These are phyloP conservation scores for Mycena amicta DNA, from an alignment of 768 basidiomycete genomes.

Conservation along the genomic window DNA sequence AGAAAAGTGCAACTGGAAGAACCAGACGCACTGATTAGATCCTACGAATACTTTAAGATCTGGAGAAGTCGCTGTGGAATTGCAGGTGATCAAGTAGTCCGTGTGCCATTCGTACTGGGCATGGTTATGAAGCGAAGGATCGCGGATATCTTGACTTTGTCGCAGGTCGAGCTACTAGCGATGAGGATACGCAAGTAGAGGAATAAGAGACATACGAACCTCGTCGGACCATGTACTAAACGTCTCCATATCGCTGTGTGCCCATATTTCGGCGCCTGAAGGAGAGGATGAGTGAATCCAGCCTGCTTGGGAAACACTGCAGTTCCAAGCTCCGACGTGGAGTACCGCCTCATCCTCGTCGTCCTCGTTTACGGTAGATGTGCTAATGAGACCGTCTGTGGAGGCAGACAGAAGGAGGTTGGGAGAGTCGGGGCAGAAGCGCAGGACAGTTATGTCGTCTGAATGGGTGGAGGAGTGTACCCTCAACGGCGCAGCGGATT, in stretches of 20 bases:
- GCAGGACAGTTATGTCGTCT: conserved; percentile 84
- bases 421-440: conserved; percentile 49
- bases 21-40: conserved; percentile 64
- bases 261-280: conserved; percentile 62
- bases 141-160: conserved; percentile 63
- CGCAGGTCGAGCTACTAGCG: conserved; percentile 57
- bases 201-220: conserved; percentile 37
- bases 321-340: conserved; percentile 85
- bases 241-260: conserved; percentile 93
- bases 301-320: conserved; percentile 76
- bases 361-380: conserved; percentile 68
- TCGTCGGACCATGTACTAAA: conserved; percentile 83
- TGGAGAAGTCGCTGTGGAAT: conserved; percentile 34
- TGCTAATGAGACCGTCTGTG: conserved; percentile 80
- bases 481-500: conserved; percentile 67
- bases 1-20: background rate
- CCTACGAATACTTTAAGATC: conserved; percentile 64
- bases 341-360: conserved; percentile 89
- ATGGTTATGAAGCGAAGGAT: conserved; percentile 59
- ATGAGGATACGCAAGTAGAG: background rate
- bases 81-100: conserved; percentile 70
- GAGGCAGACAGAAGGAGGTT: conserved; percentile 76
- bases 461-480: conserved; percentile 88
- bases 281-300: conserved; percentile 49
- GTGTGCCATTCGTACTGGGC: conserved; percentile 68